phyloP scores from a whole-genome alignment of 208 protist genomes.

The Leptomonas seymouri region DNA sequence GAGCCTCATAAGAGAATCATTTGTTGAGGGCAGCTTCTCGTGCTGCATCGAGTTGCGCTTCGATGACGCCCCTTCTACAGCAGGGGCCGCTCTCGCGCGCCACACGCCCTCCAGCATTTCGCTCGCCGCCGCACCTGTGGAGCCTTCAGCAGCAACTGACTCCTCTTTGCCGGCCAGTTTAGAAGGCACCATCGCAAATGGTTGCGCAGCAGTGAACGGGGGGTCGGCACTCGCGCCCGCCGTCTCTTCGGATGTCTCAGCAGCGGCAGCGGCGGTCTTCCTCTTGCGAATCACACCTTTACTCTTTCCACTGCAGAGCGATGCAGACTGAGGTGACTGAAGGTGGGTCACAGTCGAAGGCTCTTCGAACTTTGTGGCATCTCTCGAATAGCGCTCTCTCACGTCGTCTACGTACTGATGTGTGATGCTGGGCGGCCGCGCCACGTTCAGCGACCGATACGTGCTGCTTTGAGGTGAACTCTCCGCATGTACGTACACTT shows the following conservation, averaged over 20 bases:
- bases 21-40: not conserved
- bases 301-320: not conserved
- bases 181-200: not conserved
- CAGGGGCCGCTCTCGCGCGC: too few species aligned
- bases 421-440: not conserved
- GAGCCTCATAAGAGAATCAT: not conserved
- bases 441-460: not conserved
- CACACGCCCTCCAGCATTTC: too few species aligned
- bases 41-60: not conserved
- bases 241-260: not conserved
- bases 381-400: not conserved
- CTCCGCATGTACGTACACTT: not conserved
- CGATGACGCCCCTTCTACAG: too few species aligned
- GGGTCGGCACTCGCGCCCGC: not conserved
- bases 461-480: not conserved
- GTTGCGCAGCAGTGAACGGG: not conserved
- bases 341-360: not conserved
- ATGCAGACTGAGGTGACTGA: not conserved
- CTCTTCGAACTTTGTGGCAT: not conserved
- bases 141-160: not conserved
- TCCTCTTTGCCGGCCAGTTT: not conserved
- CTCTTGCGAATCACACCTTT: slow-evolving; percentile 22
- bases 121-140: too few species aligned
- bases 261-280: slow-evolving; percentile 17
- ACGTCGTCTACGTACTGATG: not conserved